Evolutionary conservation across 1,284 basidiomycete species (phyloP), one percentile per base, ranked within the genome.

Genomic region (Cutaneotrichosporon cutaneum): DNA sequence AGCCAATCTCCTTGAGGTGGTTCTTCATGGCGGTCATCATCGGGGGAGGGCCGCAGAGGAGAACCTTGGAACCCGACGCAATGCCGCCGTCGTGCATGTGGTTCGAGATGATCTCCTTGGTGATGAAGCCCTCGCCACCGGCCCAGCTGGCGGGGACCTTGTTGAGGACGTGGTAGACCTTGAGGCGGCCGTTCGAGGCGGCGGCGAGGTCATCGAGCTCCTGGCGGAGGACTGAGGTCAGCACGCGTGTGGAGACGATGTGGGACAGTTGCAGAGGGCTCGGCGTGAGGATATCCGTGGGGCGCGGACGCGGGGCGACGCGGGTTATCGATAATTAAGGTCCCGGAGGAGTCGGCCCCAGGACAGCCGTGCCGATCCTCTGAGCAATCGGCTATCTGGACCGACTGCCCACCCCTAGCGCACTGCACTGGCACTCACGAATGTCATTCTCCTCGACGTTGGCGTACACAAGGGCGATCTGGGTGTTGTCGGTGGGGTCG

Each of bases 1-100:
- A 97, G 68, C 87, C 87, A 70, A 99, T 86, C 59, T 89, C 90
- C 32, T 86, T 88, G 27, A 99, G 85, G 77, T 95, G 88, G 26
- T n/a, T 91, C 90, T 97, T 97, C 93, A 98, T 97, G 52, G 94
- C 95, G 58, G 83, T 84, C 77, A 96, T 88, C 95, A 98, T 98
- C 9, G 94, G 94, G 24, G 94, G 94, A 61, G 95, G 95, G 55
- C 92, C 92, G 80, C 92, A 95, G 77, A 95, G 84, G 64, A 95
- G 83, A 58, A 94, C 82, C 80, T 93, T 94, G 83, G 87, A 88
- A 69, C 90, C 84, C 30, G 84, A 82, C 6, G 75, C 75, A 30
- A 73, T 68, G 27, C 75, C 76, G 56, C 65, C 70, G 16, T 62
- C 56, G 45, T 74, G 74, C 77, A 92, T 82, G 76, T 87, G 82